Percentiles rank a stretch among this genome's conserved stretches.
Evolutionary conservation across 2,329 filamentous ascomycete species (phyloP).

Genomic region (Claviceps paspali): DNA sequence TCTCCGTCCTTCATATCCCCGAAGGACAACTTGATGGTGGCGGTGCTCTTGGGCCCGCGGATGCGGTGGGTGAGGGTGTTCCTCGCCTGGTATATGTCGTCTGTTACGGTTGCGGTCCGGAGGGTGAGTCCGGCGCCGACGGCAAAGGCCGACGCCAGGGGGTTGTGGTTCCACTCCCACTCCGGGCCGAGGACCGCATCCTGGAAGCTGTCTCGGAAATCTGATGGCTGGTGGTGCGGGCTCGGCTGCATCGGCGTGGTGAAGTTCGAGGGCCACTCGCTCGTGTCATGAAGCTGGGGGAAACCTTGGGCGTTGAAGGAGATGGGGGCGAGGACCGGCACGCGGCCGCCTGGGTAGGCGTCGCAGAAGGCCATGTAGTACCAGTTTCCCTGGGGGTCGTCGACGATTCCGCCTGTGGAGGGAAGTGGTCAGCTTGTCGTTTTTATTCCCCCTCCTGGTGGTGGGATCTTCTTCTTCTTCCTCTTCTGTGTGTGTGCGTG

Average conservation of each 20-base stretch:
- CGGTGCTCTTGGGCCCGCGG: background rate
- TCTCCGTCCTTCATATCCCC: background rate
- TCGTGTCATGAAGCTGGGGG: background rate
- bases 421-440: background rate
- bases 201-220: background rate
- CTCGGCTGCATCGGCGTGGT: background rate
- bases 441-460: background rate
- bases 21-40: background rate
- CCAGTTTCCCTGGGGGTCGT: background rate
- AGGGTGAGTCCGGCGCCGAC: background rate
- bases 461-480: no score
- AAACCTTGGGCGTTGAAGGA: background rate
- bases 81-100: background rate
- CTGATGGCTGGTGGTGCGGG: background rate
- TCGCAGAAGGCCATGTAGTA: slow-evolving; percentile 1
- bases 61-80: background rate
- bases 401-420: background rate
- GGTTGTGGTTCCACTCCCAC: slow-evolving; percentile 2
- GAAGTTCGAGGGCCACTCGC: background rate
- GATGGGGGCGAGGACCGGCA: background rate
- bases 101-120: background rate
- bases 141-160: background rate
- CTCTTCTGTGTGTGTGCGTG: no score
- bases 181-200: background rate
- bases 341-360: background rate